Conservation (phyloP, 2,329 filamentous ascomycete genomes). For the Sporothrix luriei region DNA sequence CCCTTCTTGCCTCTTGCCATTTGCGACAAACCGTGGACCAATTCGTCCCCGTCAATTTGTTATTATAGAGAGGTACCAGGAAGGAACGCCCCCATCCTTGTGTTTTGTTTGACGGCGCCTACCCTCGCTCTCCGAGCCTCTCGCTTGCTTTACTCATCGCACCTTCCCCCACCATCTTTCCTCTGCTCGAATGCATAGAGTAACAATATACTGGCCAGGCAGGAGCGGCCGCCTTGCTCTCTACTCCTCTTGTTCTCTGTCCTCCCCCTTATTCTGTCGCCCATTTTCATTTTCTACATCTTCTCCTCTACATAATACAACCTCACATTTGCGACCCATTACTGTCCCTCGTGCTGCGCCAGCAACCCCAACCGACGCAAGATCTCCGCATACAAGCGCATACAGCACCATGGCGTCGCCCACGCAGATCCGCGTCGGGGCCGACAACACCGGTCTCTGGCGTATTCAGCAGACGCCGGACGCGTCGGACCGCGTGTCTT, state of each 20-base stretch:
- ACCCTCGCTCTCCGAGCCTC: neutral
- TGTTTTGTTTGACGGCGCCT: neutral
- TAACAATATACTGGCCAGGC: neutral
- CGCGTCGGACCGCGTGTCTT: slow-evolving; percentile 63
- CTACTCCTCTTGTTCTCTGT: neutral
- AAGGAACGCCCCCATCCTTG: neutral
- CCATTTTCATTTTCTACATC: neutral
- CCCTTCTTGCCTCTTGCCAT: slow-evolving; percentile 1
- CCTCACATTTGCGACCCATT: slow-evolving; percentile 32
- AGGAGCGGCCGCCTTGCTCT: slow-evolving; percentile 6
- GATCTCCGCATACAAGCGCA: neutral
- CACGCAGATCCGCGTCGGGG: slow-evolving; percentile 52
- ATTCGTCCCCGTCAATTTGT: neutral
- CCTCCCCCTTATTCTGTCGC: neutral
- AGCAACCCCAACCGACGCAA: neutral
- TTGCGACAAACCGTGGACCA: neutral
- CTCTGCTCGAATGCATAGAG: neutral
- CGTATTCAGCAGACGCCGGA: slow-evolving; percentile 55
- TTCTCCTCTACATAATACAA: neutral
- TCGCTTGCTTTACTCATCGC: too few species aligned
- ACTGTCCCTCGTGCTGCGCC: neutral
- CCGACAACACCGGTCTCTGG: slow-evolving; percentile 56
- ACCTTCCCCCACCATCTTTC: neutral
- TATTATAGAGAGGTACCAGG: neutral
- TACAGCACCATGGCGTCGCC: slow-evolving; percentile 50